Percentiles rank a stretch among this genome's conserved stretches.
phyloP scores from a whole-genome alignment of 2,329 filamentous ascomycete species.

The Talaromyces sp. region DNA sequence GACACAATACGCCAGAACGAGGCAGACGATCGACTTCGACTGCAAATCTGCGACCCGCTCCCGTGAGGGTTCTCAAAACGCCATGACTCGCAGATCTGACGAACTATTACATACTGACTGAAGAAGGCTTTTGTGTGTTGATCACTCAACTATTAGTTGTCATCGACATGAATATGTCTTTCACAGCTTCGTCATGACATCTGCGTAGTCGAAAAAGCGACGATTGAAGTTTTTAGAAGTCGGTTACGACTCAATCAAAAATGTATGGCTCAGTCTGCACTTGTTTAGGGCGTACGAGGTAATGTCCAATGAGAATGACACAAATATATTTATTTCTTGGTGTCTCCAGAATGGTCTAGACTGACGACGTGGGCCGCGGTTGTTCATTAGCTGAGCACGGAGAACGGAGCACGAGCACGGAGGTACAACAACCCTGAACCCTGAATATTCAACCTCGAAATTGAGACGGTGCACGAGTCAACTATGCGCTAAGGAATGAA shows the following conservation, averaged over 20 bases:
- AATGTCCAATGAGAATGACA: neutral
- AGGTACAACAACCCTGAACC: constrained; percentile 6
- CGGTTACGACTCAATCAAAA: neutral
- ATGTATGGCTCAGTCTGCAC: neutral
- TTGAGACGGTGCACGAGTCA: neutral
- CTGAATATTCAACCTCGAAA: constrained; percentile 5
- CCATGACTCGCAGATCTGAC: constrained; percentile 4
- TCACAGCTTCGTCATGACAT: neutral
- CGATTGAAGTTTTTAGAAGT: neutral
- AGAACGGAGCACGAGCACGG: neutral
- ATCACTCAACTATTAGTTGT: neutral
- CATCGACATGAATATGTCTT: neutral
- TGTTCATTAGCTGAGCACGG: neutral
- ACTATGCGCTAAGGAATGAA: neutral
- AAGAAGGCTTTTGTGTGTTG: neutral
- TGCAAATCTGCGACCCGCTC: constrained; percentile 3
- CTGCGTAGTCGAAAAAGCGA: neutral
- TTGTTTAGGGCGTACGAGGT: neutral
- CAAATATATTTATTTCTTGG: neutral
- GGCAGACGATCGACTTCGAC: constrained; percentile 1
- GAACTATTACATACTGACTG: neutral
- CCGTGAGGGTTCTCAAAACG: neutral
- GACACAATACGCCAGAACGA: constrained; percentile 3
- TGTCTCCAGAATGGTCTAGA: constrained; percentile 1
- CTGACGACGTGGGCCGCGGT: neutral